phyloP scores from a whole-genome alignment of 176 grass and related monocot species.

The Zizania latifolia region DNA sequence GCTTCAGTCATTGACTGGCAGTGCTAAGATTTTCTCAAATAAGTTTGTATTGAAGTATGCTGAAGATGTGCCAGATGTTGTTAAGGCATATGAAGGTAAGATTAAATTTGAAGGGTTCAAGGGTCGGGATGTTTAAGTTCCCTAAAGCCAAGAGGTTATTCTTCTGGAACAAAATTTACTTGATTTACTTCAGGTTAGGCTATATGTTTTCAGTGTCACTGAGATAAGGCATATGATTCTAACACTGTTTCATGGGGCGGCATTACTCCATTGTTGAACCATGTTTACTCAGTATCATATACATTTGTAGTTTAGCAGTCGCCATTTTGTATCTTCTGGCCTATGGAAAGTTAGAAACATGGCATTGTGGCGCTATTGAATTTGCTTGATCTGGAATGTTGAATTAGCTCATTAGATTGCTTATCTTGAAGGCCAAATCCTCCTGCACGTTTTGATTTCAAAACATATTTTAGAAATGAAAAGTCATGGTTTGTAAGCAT shows the following conservation, averaged over 20 bases:
- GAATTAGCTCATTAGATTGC: background rate
- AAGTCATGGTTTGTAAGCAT: background rate
- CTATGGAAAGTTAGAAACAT: background rate
- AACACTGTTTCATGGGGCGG: background rate
- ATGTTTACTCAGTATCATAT: background rate
- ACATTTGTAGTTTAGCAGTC: slow-evolving; percentile 13
- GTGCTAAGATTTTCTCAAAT: background rate
- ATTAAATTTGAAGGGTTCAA: slow-evolving; percentile 44
- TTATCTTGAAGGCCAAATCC: background rate
- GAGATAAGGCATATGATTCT: slow-evolving; percentile 18
- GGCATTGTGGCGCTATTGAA: background rate
- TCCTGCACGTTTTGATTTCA: background rate
- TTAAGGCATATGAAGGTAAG: slow-evolving; percentile 40
- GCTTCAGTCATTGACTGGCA: background rate
- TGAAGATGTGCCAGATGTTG: slow-evolving; percentile 38
- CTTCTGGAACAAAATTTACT: background rate
- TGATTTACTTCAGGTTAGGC: background rate
- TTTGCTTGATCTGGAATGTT: background rate
- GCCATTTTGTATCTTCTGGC: background rate
- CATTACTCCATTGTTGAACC: background rate
- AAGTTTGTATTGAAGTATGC: slow-evolving; percentile 22
- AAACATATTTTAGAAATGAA: background rate
- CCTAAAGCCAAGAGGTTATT: background rate
- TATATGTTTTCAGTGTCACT: background rate
- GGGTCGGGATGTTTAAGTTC: background rate